These are phyloP conservation scores for Globisporangium uncinulatum DNA, from an alignment of 352 stramenopile genomes.

Conservation along the genomic window DNA sequence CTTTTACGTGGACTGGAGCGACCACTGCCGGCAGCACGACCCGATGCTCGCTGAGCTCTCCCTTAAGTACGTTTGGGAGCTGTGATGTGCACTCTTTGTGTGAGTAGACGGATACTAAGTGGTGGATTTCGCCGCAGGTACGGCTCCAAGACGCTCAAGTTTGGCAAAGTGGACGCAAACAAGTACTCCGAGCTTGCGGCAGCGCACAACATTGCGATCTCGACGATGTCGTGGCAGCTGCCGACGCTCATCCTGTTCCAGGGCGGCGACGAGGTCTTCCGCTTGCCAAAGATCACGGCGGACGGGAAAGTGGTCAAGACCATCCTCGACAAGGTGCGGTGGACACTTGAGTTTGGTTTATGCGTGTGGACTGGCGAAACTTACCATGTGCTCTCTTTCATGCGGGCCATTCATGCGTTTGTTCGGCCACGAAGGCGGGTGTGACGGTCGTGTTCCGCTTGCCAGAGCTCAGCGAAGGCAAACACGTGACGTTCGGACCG, in stretches of 20 bases:
- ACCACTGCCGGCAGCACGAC: constrained; percentile 68
- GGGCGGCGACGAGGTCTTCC: constrained; percentile 43
- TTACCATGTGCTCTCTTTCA: too few relatives aligned
- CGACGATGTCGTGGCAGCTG: constrained; percentile 58
- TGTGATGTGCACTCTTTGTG: constrained; percentile 2
- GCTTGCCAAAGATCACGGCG: constrained; percentile 48
- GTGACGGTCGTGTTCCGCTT: constrained; percentile 48
- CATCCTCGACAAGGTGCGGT: constrained; percentile 48
- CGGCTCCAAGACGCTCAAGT: constrained; percentile 41
- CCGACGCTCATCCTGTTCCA: constrained; percentile 75
- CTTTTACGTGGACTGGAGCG: constrained; percentile 70
- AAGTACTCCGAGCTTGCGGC: constrained; percentile 56
- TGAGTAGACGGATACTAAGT: too few relatives aligned
- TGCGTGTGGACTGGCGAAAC: too few relatives aligned
- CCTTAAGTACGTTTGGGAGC: constrained; percentile 25
- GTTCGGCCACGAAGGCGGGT: constrained; percentile 35
- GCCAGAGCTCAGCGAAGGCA: constrained; percentile 46
- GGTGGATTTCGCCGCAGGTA: too few relatives aligned
- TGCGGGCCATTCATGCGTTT: background rate
- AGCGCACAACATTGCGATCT: constrained; percentile 56
- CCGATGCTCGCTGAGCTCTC: constrained; percentile 68
- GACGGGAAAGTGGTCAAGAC: constrained; percentile 54
- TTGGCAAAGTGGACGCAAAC: constrained; percentile 61
- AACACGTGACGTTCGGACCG: constrained; percentile 24
- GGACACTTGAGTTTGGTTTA: too few relatives aligned